A percentile compares a stretch with the other conserved stretches of the same genome.
These are phyloP conservation scores for Alternaria arbusti DNA, from an alignment of 2,329 filamentous ascomycete species.

Conservation along the genomic window DNA sequence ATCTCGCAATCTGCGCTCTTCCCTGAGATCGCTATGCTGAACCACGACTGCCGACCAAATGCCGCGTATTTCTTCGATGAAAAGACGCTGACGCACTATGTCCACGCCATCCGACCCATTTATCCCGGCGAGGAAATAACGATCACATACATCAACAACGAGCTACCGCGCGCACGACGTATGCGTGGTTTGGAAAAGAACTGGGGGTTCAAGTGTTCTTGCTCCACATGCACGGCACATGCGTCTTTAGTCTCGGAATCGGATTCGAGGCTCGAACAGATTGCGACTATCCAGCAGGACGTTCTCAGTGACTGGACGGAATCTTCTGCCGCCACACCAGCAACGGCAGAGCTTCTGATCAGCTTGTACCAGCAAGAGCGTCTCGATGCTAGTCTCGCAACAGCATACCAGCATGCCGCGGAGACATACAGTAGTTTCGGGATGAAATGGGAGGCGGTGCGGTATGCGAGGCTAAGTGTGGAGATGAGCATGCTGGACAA, in stretches of 20 bases:
- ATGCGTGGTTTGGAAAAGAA: conserved; percentile 40
- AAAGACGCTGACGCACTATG: conserved; percentile 47
- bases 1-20: conserved; percentile 34
- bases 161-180: conserved; percentile 37
- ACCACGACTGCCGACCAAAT: conserved; percentile 48
- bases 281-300: conserved; percentile 34
- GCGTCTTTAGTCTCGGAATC: conserved; percentile 31
- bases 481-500: conserved; percentile 41
- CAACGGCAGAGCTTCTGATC: conserved; percentile 46
- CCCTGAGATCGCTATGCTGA: conserved; percentile 46
- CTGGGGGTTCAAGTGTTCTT: conserved; percentile 52
- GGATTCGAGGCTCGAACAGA: conserved; percentile 44
- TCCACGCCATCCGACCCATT: conserved; percentile 50
- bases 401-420: conserved; percentile 50
- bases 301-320: conserved; percentile 39
- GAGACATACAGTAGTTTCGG: conserved; percentile 49
- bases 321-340: conserved; percentile 31
- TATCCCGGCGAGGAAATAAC: conserved; percentile 51
- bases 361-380: conserved; percentile 48
- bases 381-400: conserved; percentile 45
- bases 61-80: conserved; percentile 52
- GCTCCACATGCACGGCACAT: conserved; percentile 46
- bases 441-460: conserved; percentile 35
- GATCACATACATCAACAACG: conserved; percentile 52
- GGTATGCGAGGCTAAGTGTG: conserved; percentile 36